These are phyloP conservation scores for Plantago lanceolata DNA, from an alignment of 305 asterid genomes.

Conservation along the genomic window DNA sequence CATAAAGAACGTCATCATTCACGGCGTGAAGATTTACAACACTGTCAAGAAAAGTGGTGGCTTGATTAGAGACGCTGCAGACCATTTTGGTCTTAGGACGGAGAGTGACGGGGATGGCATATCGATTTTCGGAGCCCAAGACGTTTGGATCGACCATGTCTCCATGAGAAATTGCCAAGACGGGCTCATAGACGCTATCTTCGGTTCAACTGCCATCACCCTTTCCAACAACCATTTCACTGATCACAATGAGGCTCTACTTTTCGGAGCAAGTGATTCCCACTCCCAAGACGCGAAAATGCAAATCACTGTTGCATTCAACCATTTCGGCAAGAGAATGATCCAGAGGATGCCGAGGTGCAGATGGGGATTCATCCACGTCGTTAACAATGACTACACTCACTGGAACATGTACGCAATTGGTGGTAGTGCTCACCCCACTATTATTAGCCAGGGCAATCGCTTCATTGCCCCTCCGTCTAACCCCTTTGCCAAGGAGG, in stretches of 20 bases:
- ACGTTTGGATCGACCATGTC: slow-evolving; percentile 68
- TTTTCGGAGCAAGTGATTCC: slow-evolving; percentile 65
- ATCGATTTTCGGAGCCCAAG: slow-evolving; percentile 46
- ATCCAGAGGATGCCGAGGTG: slow-evolving; percentile 82
- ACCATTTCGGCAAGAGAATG: slow-evolving; percentile 76
- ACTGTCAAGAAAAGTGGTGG: slow-evolving; percentile 45
- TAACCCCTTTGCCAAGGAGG: slow-evolving; percentile 47
- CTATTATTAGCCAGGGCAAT: slow-evolving; percentile 84
- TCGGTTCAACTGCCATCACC: slow-evolving; percentile 57
- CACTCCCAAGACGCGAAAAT: slow-evolving; percentile 46
- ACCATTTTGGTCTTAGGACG: slow-evolving; percentile 46
- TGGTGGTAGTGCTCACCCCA: slow-evolving; percentile 70
- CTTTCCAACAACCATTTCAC: slow-evolving; percentile 66
- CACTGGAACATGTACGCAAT: slow-evolving; percentile 90
- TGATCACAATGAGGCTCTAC: slow-evolving; percentile 67
- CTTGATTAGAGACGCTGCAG: slow-evolving; percentile 39
- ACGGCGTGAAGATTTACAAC: slow-evolving; percentile 43
- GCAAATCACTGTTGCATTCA: slow-evolving; percentile 72
- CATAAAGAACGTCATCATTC: slow-evolving; percentile 58
- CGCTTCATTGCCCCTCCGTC: slow-evolving; percentile 61
- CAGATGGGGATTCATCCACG: slow-evolving; percentile 62
- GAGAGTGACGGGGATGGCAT: slow-evolving; percentile 71
- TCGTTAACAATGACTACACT: slow-evolving; percentile 80
- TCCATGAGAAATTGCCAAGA: slow-evolving; percentile 52
- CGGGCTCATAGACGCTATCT: slow-evolving; percentile 54